Evolutionary conservation across 1,284 basidiomycete species (phyloP), one percentile per base, ranked within the genome.

Genomic region (Uromyces viciae-fabae): DNA sequence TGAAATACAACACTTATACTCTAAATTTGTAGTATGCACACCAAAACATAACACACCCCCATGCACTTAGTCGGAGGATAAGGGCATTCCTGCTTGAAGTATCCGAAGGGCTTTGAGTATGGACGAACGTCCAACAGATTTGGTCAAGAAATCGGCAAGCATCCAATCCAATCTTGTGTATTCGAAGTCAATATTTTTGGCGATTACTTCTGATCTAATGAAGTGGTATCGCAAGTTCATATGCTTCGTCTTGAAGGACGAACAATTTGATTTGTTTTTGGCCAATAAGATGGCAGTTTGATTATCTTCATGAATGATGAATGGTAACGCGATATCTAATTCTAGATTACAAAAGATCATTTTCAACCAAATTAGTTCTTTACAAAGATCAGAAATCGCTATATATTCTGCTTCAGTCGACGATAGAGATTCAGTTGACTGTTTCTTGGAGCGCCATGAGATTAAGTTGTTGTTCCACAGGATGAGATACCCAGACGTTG

Each of bases 391-490:
- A 11, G 5, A 22, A 28, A 71, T 38, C 17, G 68, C 68, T 4
- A 42, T 71, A 43, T 71, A 71, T 40, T 71, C 68, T 22, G 68
- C 36, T 42, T 71, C 38, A 14, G 68, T 28, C 3, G 68, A 42
- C 3, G 68, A 71, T 4, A 71, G n/a, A 71, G 68, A 71, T 15
- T 15, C 40, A n/a, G 36, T 25, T 9, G n/a, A 28, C 31, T 71
- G 68, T 19, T 46, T 40, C 38, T 40, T 42, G 11, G 38, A 38
- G 4, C 5, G 52, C 52, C 52, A 56, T 7, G 52, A 56, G 19
- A 56, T 56, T 22, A 56, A 22, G 11, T 62, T 31, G 11, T 28
- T 28, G 31, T 11, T 14, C 11, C 9, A 62, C 28, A 62, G 28
- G 25, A 62, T 62, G 9, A 62, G 11, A 28, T 62, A 62, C 15